These are phyloP conservation scores for Fraxinus floribunda DNA, from an alignment of 305 asterid species.

Conservation along the genomic window DNA sequence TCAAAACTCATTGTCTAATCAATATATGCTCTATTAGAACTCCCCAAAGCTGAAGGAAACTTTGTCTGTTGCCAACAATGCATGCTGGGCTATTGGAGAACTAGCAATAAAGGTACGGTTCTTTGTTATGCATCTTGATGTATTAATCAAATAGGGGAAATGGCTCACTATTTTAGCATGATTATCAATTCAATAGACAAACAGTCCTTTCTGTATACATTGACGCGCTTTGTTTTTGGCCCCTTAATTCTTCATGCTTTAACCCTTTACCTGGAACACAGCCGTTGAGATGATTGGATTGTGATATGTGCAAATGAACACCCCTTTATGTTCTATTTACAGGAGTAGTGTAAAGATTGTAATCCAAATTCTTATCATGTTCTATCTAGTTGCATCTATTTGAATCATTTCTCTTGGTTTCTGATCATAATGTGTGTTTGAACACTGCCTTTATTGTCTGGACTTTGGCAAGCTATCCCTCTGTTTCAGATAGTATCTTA, in stretches of 20 bases:
- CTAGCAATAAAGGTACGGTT: conserved; percentile 81
- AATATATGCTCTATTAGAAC: conserved; percentile 46
- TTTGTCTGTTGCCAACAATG: conserved; percentile 93
- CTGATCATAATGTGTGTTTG: neutral
- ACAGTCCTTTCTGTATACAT: conserved; percentile 10
- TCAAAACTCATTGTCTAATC: conserved; percentile 16
- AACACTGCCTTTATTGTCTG: neutral
- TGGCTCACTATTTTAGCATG: conserved; percentile 6
- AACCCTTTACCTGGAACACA: neutral
- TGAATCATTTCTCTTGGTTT: neutral
- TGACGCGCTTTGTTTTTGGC: conserved; percentile 5
- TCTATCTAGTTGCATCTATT: neutral
- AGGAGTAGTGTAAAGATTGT: neutral
- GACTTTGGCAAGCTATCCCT: neutral
- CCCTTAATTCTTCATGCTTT: conserved; percentile 12
- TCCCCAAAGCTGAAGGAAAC: conserved; percentile 81
- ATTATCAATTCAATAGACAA: conserved; percentile 9
- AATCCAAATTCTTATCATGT: neutral
- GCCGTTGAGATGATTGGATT: neutral
- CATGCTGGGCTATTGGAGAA: conserved; percentile 99
- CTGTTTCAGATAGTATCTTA: neutral
- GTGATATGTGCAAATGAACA: neutral
- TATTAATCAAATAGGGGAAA: neutral
- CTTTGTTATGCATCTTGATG: conserved; percentile 10
- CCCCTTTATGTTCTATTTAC: neutral